A percentile compares a stretch with the other conserved stretches of the same genome.
Conservation (phyloP, 2,329 filamentous ascomycete species). For the Penicillium sp. region DNA sequence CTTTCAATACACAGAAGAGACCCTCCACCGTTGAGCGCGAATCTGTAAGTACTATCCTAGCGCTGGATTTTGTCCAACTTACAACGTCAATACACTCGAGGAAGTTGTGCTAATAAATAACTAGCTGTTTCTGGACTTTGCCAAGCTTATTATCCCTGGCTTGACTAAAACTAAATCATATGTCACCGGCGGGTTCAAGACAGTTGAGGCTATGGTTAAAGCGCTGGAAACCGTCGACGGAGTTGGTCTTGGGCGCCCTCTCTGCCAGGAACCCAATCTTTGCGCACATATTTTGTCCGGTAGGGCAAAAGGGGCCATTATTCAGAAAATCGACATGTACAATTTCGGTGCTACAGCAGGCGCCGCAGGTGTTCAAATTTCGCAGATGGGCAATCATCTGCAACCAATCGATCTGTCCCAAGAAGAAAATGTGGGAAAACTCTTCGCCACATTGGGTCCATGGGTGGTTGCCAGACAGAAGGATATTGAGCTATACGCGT, state of each 20-base stretch:
- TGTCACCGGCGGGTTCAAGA: slow-evolving; percentile 12
- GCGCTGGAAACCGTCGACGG: slow-evolving; percentile 13
- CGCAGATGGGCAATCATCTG: slow-evolving; percentile 57
- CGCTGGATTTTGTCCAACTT: background rate
- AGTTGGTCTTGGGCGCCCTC: slow-evolving; percentile 58
- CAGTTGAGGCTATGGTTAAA: slow-evolving; percentile 12
- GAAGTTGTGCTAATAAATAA: background rate
- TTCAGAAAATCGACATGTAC: slow-evolving; percentile 53
- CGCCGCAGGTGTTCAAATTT: slow-evolving; percentile 56
- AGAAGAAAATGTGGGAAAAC: slow-evolving; percentile 47
- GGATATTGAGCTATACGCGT: background rate
- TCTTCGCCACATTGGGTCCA: background rate
- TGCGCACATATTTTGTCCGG: slow-evolving; percentile 34
- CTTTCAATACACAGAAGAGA: slow-evolving; percentile 56
- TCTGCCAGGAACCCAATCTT: slow-evolving; percentile 54
- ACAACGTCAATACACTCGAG: background rate
- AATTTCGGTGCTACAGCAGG: slow-evolving; percentile 57
- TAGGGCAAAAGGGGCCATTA: slow-evolving; percentile 54
- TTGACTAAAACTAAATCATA: slow-evolving; percentile 51
- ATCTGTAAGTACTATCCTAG: slow-evolving; percentile 31
- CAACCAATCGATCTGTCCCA: slow-evolving; percentile 58
- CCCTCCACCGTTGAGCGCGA: slow-evolving; percentile 62
- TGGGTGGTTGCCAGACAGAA: background rate
- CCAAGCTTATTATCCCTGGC: slow-evolving; percentile 55
- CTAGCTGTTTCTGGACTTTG: slow-evolving; percentile 64